Evolutionary conservation across 2,329 filamentous ascomycete species (phyloP).

Genomic region (Paramyrothecium sp.): DNA sequence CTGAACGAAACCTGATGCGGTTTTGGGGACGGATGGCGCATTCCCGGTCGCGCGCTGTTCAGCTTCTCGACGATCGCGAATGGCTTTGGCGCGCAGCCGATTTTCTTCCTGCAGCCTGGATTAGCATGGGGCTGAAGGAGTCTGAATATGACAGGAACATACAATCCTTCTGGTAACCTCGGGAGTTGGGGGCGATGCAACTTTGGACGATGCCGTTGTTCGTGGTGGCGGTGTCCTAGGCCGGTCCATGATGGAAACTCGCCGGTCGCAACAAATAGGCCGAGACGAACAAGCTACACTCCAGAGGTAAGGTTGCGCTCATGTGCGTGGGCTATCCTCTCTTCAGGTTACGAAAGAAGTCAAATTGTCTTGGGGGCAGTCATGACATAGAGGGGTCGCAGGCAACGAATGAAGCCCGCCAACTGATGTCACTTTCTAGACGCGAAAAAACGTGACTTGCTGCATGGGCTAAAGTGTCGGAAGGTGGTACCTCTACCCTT

Average conservation of each 20-base stretch:
- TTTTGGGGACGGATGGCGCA: slow-evolving; percentile 41
- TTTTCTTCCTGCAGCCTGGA: slow-evolving; percentile 68
- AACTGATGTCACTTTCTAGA: slow-evolving; percentile 24
- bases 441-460: slow-evolving; percentile 28
- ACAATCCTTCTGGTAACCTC: slow-evolving; percentile 56
- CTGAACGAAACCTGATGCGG: slow-evolving; percentile 69
- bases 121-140: background rate
- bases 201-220: slow-evolving; percentile 18
- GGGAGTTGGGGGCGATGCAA: slow-evolving; percentile 49
- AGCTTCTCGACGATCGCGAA: slow-evolving; percentile 71
- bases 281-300: background rate
- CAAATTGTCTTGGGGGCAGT: too few relatives aligned
- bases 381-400: slow-evolving; percentile 9
- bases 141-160: slow-evolving; percentile 17
- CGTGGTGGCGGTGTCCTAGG: slow-evolving; percentile 43
- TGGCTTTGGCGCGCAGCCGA: slow-evolving; percentile 83
- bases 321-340: too few relatives aligned
- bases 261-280: background rate
- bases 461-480: background rate
- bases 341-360: too few relatives aligned
- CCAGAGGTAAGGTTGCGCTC: too few relatives aligned
- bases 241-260: slow-evolving; percentile 39
- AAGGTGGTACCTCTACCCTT: too few relatives aligned
- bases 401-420: background rate
- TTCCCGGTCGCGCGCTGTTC: slow-evolving; percentile 48